Evolutionary conservation across 768 basidiomycete species (phyloP), one percentile per base, ranked within the genome.

Genomic region (Sporobolomyces pararoseus): DNA sequence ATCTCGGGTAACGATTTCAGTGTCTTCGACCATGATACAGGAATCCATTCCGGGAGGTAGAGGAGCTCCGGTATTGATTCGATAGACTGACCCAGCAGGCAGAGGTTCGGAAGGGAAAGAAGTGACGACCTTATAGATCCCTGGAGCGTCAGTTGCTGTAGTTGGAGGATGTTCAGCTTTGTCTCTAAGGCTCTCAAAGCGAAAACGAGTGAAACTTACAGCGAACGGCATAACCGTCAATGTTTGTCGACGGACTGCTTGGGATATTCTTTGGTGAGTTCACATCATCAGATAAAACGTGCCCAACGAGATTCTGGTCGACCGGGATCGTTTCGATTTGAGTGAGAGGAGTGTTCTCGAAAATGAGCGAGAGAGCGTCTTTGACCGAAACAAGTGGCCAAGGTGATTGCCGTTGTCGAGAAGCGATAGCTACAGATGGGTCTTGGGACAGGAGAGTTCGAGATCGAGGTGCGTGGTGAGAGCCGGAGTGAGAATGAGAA

Each of bases 21-120:
- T 94, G 77, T 94, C 91, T 80, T 95, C 91, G 25, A 95, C 91
- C 91, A 93, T 94, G 78, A 95, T 87, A 3, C 92, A 87, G 0
- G 89, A 81, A 76, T 93, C 87, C 10, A 87, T 79, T 7, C 89
- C 90, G 0, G 80, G 78, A 2, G 91, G 91, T 3, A 95, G 80
- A 0, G 90, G 89, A 0, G 85, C 88, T 9, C 91, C 91, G 0
- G 91, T 95, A 79, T 92, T 93, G 78, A 95, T 85, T 51, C 91
- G 87, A 78, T 86, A 89, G 46, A 85, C 79, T 25, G 81, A 76
- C 13, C 85, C 81, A 0, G 78, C 68, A 29, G 87, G 86, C 5
- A 89, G 44, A 37, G 69, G 63, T 6, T 25, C 31, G 6, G 37
- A 37, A 6, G 69, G 73, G 63, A 68, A 74, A 13, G 27, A 6